Percentiles rank a stretch among this genome's conserved stretches.
Conservation (phyloP, 108 stramenopile genomes). For the Conticribra weissflogii region DNA sequence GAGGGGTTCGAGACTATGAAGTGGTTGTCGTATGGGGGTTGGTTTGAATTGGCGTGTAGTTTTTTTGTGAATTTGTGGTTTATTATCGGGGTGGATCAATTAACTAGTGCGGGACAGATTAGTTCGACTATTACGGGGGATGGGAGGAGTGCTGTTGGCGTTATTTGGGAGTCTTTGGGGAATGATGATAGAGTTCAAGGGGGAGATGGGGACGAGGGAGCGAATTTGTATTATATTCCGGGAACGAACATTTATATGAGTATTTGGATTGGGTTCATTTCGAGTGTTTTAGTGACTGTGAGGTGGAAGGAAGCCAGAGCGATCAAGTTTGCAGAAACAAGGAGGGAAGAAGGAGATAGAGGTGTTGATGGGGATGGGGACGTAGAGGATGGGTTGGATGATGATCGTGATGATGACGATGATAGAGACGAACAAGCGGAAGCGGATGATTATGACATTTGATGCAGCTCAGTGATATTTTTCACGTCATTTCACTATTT, state of each 20-base stretch:
- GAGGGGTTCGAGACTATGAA: too few relatives aligned
- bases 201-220: too few relatives aligned
- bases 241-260: conserved; percentile 72
- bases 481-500: too few relatives aligned
- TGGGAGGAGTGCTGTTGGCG: too few relatives aligned
- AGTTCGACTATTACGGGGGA: conserved; percentile 22
- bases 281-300: conserved; percentile 56
- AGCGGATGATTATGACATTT: neutral
- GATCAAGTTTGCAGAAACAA: conserved; percentile 71
- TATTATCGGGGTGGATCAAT: conserved; percentile 13
- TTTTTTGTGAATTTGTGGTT: conserved; percentile 28
- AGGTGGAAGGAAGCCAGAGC: conserved; percentile 80
- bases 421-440: neutral
- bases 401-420: neutral
- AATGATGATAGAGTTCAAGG: too few relatives aligned
- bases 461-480: too few relatives aligned
- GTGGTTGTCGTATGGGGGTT: conserved; percentile 38
- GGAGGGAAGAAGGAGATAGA: conserved; percentile 22
- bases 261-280: conserved; percentile 55
- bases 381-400: conserved; percentile 38
- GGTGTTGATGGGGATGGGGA: conserved; percentile 8
- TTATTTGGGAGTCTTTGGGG: too few relatives aligned
- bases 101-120: conserved; percentile 31
- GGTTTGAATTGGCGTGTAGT: conserved; percentile 19
- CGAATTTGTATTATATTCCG: conserved; percentile 50